These are phyloP conservation scores for Fermentozyma sake DNA, from an alignment of 1,139 yeast genomes.

Conservation along the genomic window DNA sequence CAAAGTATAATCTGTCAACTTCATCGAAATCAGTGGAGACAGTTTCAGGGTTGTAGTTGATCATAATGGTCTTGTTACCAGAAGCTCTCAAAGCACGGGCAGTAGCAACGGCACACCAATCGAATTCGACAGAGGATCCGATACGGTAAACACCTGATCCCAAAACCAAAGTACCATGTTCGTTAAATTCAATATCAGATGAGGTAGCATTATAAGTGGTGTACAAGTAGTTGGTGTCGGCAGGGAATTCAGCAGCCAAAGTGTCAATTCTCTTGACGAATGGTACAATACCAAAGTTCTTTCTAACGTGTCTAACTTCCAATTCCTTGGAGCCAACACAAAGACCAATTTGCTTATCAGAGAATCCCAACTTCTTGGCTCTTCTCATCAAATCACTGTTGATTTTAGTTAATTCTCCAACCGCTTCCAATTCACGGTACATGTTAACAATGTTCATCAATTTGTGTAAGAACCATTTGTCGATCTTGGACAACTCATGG, in stretches of 20 bases:
- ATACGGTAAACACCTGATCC: conserved; percentile 99
- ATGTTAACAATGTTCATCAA: conserved; percentile 84
- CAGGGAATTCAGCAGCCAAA: conserved; percentile 98
- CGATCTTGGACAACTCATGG: conserved; percentile 87
- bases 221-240: conserved; percentile 90
- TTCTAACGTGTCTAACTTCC: conserved; percentile 77
- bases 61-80: conserved; percentile 90
- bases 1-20: conserved; percentile 94
- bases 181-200: conserved; percentile 81
- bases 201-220: conserved; percentile 91
- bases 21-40: conserved; percentile 98
- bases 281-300: conserved; percentile 75
- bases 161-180: conserved; percentile 87
- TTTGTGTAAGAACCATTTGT: conserved; percentile 93
- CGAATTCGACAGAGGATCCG: conserved; percentile 97
- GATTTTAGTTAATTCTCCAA: conserved; percentile 50
- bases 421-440: conserved; percentile 73
- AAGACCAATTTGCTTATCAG: conserved; percentile 86
- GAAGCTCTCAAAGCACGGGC: conserved; percentile 88
- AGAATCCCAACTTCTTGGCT: conserved; percentile 92
- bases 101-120: conserved; percentile 98
- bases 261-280: conserved; percentile 97
- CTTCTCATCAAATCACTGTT: conserved; percentile 66
- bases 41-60: conserved; percentile 97
- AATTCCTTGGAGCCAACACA: conserved; percentile 67